Conservation (phyloP, 1,139 yeast species). For the Hyphopichia khmerensis region DNA sequence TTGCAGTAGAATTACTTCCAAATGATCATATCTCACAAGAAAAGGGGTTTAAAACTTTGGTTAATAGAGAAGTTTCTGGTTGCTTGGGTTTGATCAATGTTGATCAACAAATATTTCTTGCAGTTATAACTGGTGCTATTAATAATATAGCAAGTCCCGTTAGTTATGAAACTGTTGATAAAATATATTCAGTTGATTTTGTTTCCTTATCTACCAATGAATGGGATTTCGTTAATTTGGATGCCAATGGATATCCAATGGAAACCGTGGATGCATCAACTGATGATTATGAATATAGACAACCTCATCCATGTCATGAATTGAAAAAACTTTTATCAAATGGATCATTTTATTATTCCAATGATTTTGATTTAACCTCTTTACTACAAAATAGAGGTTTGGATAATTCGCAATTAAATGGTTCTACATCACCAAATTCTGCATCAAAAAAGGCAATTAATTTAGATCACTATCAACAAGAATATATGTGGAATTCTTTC, state of each 20-base stretch:
- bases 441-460: slow-evolving; percentile 13
- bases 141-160: slow-evolving; percentile 82
- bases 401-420: slow-evolving; percentile 16
- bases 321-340: slow-evolving; percentile 73
- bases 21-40: slow-evolving; percentile 38
- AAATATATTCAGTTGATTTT: slow-evolving; percentile 82
- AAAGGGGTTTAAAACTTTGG: slow-evolving; percentile 47
- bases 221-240: slow-evolving; percentile 77
- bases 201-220: slow-evolving; percentile 66
- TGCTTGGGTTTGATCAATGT: slow-evolving; percentile 81
- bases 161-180: slow-evolving; percentile 74
- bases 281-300: slow-evolving; percentile 22
- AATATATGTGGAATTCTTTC: slow-evolving; percentile 96
- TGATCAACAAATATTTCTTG: slow-evolving; percentile 65
- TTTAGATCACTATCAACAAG: slow-evolving; percentile 63
- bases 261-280: slow-evolving; percentile 13
- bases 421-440: slow-evolving; percentile 18
- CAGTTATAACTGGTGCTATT: slow-evolving; percentile 73
- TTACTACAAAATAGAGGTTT: slow-evolving; percentile 74
- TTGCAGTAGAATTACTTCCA: slow-evolving; percentile 53
- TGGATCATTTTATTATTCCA: slow-evolving; percentile 90
- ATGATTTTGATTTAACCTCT: slow-evolving; percentile 88
- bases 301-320: slow-evolving; percentile 83
- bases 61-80: slow-evolving; percentile 66
- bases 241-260: slow-evolving; percentile 62